A percentile compares a stretch with the other conserved stretches of the same genome.
phyloP scores from a whole-genome alignment of 1,139 yeast species.

The Chernovozyma aurita region DNA sequence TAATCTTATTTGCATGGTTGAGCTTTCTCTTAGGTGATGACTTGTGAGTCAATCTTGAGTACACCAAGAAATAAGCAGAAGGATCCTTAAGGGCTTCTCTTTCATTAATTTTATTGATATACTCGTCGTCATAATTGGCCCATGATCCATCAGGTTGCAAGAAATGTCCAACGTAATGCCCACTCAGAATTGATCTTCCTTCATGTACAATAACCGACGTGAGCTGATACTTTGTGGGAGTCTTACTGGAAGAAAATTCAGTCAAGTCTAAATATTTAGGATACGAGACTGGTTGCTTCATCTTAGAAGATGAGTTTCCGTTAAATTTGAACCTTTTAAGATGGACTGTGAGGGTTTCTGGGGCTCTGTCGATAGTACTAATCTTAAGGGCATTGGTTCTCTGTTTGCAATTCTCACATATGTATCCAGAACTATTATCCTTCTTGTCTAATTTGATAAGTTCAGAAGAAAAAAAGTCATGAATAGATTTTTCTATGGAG shows the following conservation, averaged over 20 bases:
- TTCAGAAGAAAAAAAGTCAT: constrained; percentile 80
- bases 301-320: constrained; percentile 71
- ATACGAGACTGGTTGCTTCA: constrained; percentile 80
- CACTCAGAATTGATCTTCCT: constrained; percentile 87
- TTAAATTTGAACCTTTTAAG: constrained; percentile 87
- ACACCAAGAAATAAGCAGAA: constrained; percentile 84
- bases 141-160: constrained; percentile 88
- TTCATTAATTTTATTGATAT: constrained; percentile 69
- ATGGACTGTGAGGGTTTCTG: constrained; percentile 84
- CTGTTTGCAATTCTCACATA: constrained; percentile 80
- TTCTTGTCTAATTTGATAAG: constrained; percentile 60
- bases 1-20: background rate
- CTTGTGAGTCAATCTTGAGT: constrained; percentile 66
- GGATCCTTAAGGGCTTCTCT: constrained; percentile 75
- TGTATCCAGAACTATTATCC: constrained; percentile 64
- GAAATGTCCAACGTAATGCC: constrained; percentile 90
- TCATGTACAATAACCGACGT: constrained; percentile 90
- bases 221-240: constrained; percentile 64
- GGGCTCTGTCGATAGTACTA: constrained; percentile 72
- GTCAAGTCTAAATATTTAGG: constrained; percentile 74
- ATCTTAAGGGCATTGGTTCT: constrained; percentile 75
- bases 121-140: constrained; percentile 94
- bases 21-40: constrained; percentile 9
- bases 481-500: constrained; percentile 68
- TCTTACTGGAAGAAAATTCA: constrained; percentile 47